phyloP scores from a whole-genome alignment of 148 eudicot genomes.

The Limonium bicolor region DNA sequence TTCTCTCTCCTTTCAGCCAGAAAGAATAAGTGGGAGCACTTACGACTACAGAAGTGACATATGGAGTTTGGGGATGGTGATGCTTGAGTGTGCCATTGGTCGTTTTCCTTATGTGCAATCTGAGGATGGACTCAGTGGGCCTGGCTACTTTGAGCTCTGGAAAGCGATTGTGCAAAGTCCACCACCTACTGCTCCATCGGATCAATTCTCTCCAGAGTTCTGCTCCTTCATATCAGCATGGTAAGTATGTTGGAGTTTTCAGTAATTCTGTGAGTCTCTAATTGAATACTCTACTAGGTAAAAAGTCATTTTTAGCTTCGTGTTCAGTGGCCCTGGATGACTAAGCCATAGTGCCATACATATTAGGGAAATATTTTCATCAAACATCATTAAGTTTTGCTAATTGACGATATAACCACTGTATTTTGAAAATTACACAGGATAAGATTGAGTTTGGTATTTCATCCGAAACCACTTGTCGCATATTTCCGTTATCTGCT shows the following conservation, averaged over 20 bases:
- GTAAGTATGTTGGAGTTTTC: constrained; percentile 34
- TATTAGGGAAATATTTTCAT: too few relatives aligned
- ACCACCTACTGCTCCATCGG: constrained; percentile 63
- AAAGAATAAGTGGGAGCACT: constrained; percentile 85
- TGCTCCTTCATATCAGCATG: constrained; percentile 89
- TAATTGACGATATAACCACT: too few relatives aligned
- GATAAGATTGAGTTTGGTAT: too few relatives aligned
- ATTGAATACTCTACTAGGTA: too few relatives aligned
- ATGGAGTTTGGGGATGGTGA: constrained; percentile 92
- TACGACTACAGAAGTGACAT: constrained; percentile 91
- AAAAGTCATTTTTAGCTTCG: too few relatives aligned
- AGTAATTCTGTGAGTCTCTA: too few relatives aligned
- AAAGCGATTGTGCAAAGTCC: constrained; percentile 73
- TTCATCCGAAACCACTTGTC: too few relatives aligned
- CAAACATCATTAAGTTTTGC: too few relatives aligned
- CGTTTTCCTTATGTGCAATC: constrained; percentile 69
- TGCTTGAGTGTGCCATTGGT: constrained; percentile 90
- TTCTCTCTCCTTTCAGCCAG: constrained; percentile 79
- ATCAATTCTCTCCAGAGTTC: constrained; percentile 75
- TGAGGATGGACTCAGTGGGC: constrained; percentile 40
- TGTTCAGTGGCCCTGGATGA: too few relatives aligned
- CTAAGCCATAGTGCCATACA: too few relatives aligned
- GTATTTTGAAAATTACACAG: too few relatives aligned
- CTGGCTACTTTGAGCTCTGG: constrained; percentile 69
- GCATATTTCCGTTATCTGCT: too few relatives aligned